These are phyloP conservation scores for Huntiella moniliformis DNA, from an alignment of 2,329 filamentous ascomycete genomes.

Conservation along the genomic window DNA sequence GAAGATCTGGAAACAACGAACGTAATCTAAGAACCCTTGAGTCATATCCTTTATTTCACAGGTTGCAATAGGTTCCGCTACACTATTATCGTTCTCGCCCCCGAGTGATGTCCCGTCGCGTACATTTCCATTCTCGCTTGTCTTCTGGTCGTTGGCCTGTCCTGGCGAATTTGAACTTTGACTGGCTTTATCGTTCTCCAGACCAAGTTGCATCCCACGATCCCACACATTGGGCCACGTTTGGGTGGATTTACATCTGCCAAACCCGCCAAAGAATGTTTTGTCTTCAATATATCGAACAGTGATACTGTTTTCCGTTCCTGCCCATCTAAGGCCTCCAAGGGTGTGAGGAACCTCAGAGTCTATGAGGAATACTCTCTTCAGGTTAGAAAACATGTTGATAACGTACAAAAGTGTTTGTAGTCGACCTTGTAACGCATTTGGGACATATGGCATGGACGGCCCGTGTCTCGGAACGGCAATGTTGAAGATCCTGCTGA, in stretches of 20 bases:
- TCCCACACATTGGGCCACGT: neutral
- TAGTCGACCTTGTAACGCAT: no score
- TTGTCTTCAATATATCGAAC: neutral
- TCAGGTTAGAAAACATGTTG: conserved; percentile 2
- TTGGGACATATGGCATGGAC: neutral
- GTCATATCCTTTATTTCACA: neutral
- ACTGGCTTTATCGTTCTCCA: neutral
- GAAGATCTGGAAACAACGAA: neutral
- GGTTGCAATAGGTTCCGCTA: no score
- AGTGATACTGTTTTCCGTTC: conserved; percentile 5
- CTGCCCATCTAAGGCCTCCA: neutral
- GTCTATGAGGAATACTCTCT: conserved; percentile 5
- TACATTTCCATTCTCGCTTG: neutral
- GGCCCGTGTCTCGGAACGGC: neutral
- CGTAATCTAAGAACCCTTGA: neutral
- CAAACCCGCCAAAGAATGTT: conserved; percentile 2
- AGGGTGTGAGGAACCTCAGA: neutral
- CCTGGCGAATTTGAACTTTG: no score
- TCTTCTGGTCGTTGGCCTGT: neutral
- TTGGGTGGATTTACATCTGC: neutral
- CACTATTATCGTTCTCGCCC: no score
- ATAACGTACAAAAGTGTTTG: conserved; percentile 2
- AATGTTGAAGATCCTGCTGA: conserved; percentile 7
- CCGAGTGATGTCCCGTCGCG: neutral
- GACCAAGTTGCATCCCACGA: neutral